Conservation (phyloP, 2,329 filamentous ascomycete species). For the Sordariomycetes sp. region DNA sequence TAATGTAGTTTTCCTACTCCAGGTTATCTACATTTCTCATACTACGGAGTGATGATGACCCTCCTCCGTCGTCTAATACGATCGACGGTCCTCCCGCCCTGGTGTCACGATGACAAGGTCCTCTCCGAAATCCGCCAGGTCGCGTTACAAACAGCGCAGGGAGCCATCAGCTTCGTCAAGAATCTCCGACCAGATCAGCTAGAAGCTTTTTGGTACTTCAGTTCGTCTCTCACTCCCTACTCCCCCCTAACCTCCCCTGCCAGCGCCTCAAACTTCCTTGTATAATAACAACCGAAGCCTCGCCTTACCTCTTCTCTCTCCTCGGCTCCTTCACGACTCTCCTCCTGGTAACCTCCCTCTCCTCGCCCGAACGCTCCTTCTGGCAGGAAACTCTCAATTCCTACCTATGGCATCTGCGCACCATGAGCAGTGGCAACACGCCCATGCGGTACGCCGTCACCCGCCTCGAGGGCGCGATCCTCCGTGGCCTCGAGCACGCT, state of each 20-base stretch:
- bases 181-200: slow-evolving; percentile 23
- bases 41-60: slow-evolving; percentile 30
- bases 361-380: slow-evolving; percentile 18
- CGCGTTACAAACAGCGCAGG: neutral
- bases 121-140: neutral
- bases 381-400: slow-evolving; percentile 22
- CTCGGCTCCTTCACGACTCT: slow-evolving; percentile 27
- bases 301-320: slow-evolving; percentile 26
- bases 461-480: slow-evolving; percentile 23
- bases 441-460: slow-evolving; percentile 25
- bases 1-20: slow-evolving; percentile 16
- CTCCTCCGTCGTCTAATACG: slow-evolving; percentile 30
- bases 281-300: slow-evolving; percentile 9
- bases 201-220: slow-evolving; percentile 27
- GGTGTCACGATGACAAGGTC: neutral
- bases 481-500: slow-evolving; percentile 23
- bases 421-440: slow-evolving; percentile 23
- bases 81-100: slow-evolving; percentile 5
- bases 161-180: slow-evolving; percentile 15
- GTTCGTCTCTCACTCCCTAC: neutral
- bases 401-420: slow-evolving; percentile 21
- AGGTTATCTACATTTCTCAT: slow-evolving; percentile 29
- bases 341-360: slow-evolving; percentile 21
- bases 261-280: neutral
- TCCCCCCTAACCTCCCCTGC: too few relatives aligned